Percentiles rank a stretch among this genome's conserved stretches.
These are phyloP conservation scores for Solanum ossicruentum DNA, from an alignment of 257 asterid genomes.

Conservation along the genomic window DNA sequence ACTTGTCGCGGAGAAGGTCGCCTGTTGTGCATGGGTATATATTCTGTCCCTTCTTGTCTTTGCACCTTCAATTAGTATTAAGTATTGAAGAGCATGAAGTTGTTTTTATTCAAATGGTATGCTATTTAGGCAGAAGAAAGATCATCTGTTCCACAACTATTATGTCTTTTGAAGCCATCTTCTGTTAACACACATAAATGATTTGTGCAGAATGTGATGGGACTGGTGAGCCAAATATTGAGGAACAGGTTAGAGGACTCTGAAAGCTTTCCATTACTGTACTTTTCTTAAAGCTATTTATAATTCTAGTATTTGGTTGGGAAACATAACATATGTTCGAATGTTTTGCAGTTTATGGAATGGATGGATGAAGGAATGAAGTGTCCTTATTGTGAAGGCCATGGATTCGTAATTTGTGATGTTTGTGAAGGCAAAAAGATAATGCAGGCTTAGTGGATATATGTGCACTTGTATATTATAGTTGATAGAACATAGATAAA, in stretches of 20 bases:
- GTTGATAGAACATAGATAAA: not conserved
- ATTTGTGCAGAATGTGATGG: conserved; percentile 84
- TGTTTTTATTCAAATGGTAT: not conserved
- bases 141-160: not conserved
- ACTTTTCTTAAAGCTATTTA: not conserved
- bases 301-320: not conserved
- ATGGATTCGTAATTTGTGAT: conserved; percentile 54
- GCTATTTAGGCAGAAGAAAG: not conserved
- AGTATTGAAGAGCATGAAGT: not conserved
- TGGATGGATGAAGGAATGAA: conserved; percentile 81
- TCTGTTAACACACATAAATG: not conserved
- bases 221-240: conserved; percentile 91
- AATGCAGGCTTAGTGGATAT: conserved; percentile 4
- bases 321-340: not conserved
- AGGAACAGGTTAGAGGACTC: conserved; percentile 59
- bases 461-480: not conserved
- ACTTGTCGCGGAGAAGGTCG: conserved; percentile 92
- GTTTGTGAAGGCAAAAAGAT: conserved; percentile 41
- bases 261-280: not conserved
- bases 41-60: not conserved
- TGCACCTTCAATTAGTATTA: not conserved
- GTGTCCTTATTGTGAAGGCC: conserved; percentile 84
- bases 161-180: not conserved
- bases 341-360: conserved; percentile 60
- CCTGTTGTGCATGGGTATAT: conserved; percentile 78